Percentiles rank a stretch among this genome's conserved stretches.
Evolutionary conservation across 495 filamentous ascomycete genomes (phyloP).

Genomic region (Gamarada debralockiae): DNA sequence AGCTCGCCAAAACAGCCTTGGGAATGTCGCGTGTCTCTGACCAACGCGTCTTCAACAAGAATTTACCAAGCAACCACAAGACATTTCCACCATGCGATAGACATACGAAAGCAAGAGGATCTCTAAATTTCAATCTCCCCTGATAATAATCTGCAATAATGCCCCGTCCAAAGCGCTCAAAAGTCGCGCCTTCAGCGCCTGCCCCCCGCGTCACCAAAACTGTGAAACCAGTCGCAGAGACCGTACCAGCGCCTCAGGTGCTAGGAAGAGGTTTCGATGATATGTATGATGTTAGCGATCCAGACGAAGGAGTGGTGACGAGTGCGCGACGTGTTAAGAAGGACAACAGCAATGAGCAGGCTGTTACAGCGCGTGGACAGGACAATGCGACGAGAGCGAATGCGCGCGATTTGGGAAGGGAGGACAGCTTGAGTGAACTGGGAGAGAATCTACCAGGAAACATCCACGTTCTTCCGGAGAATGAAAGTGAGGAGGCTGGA

Average conservation of each 20-base stretch:
- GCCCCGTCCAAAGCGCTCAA: slow-evolving; percentile 40
- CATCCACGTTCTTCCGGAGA: slow-evolving; percentile 7
- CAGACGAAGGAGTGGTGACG: slow-evolving; percentile 7
- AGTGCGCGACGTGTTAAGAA: slow-evolving; percentile 15
- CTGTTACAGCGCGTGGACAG: not conserved
- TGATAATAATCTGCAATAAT: slow-evolving; percentile 16
- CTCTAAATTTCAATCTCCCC: not conserved
- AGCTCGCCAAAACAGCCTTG: too few species aligned
- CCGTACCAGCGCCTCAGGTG: not conserved
- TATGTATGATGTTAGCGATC: slow-evolving; percentile 23
- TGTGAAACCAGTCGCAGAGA: not conserved
- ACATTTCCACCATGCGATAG: slow-evolving; percentile 1
- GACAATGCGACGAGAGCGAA: too few species aligned
- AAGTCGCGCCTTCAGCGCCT: slow-evolving; percentile 30
- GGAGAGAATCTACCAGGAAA: not conserved
- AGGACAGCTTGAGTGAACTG: not conserved
- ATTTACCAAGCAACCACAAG: not conserved
- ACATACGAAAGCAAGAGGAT: not conserved
- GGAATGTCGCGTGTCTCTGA: too few species aligned
- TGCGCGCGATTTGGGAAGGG: not conserved
- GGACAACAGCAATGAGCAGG: slow-evolving; percentile 8
- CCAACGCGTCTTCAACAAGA: too few species aligned
- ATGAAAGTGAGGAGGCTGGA: not conserved
- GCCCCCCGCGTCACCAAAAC: slow-evolving; percentile 22
- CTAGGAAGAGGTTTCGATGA: slow-evolving; percentile 6